Evolutionary conservation across 768 basidiomycete species (phyloP).

Genomic region (Macrocybe gigantea): DNA sequence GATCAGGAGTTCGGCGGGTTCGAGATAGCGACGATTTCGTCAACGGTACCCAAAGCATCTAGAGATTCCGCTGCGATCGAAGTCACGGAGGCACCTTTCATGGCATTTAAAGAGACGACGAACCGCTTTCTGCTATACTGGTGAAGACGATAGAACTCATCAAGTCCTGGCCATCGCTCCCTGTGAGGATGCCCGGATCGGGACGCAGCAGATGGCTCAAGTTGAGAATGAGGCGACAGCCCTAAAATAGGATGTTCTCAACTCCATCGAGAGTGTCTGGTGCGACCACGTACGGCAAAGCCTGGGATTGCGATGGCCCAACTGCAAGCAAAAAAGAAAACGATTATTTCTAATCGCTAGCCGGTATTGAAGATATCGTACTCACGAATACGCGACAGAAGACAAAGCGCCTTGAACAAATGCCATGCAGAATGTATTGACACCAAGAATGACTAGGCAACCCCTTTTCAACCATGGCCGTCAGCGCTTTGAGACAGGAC

Average conservation of each 20-base stretch:
- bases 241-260: conserved; percentile 3
- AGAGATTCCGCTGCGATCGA: no score
- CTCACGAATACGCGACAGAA: conserved; percentile 15
- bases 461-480: not conserved
- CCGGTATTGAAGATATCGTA: not conserved
- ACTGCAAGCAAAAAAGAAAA: conserved; percentile 2
- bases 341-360: not conserved
- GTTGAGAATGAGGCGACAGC: conserved; percentile 19
- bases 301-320: conserved; percentile 18
- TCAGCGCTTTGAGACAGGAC: not conserved
- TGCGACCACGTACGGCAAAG: conserved; percentile 12
- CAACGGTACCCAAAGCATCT: no score
- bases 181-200: not conserved
- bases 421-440: conserved; percentile 13
- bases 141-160: conserved; percentile 7
- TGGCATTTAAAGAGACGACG: no score
- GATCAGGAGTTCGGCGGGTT: no score
- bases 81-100: no score
- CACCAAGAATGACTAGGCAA: conserved; percentile 8
- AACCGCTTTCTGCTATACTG: not conserved
- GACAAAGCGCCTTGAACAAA: conserved; percentile 11
- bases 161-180: not conserved
- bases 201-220: conserved; percentile 15
- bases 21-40: no score
- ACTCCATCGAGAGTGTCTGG: not conserved